Evolutionary conservation across 2,329 filamentous ascomycete genomes (phyloP).

Genomic region (Chalaropsis thielavioides): DNA sequence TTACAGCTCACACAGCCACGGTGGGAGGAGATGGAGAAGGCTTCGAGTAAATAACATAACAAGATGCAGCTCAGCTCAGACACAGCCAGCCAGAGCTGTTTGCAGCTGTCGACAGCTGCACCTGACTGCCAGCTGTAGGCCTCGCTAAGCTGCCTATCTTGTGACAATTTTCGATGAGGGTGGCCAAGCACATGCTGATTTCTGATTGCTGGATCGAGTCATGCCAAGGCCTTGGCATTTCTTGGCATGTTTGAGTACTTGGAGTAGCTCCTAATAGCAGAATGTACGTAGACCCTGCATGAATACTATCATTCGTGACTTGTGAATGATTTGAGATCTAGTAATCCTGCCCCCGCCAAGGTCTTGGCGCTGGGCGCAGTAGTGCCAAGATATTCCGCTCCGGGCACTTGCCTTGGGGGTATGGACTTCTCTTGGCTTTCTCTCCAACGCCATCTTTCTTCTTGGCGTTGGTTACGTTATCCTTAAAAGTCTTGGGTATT

Average conservation of each 20-base stretch:
- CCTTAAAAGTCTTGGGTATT: slow-evolving; percentile 16
- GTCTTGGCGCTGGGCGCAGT: slow-evolving; percentile 18
- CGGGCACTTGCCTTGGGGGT: slow-evolving; percentile 11
- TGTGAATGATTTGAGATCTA: neutral
- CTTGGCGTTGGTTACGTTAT: slow-evolving; percentile 14
- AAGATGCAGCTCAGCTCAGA: neutral
- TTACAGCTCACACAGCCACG: neutral
- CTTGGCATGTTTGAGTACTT: neutral
- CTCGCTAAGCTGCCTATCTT: neutral
- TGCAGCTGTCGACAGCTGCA: no score
- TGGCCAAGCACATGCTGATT: neutral
- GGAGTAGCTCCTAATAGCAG: slow-evolving; percentile 4
- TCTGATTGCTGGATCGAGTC: slow-evolving; percentile 10
- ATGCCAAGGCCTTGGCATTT: slow-evolving; percentile 16
- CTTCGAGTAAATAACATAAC: neutral
- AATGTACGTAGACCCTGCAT: no score
- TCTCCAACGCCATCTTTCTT: neutral
- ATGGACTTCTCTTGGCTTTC: neutral
- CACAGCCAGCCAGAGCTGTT: no score
- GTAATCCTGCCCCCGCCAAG: slow-evolving; percentile 15
- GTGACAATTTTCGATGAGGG: neutral
- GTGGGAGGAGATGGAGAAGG: neutral
- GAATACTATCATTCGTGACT: slow-evolving; percentile 4
- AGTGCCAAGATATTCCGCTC: slow-evolving; percentile 18
- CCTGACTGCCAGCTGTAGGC: neutral